Evolutionary conservation across 2,329 filamentous ascomycete genomes (phyloP), one percentile per base, ranked within the genome.

Genomic region (Exophiala viscosa): DNA sequence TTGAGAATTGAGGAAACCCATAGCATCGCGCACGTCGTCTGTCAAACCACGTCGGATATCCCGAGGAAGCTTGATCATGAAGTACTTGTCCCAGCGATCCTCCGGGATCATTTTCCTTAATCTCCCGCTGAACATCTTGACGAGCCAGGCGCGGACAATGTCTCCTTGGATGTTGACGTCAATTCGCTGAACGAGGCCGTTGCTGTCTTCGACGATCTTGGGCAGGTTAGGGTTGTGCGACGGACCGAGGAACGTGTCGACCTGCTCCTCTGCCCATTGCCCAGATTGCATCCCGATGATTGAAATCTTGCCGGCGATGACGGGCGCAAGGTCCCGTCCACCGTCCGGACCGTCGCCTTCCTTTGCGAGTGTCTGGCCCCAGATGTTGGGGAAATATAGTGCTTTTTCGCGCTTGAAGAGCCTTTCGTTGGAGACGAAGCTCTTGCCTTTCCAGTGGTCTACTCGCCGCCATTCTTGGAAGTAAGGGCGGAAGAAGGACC

Each of bases 401-500:
- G 92, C 87, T 46, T 84, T 80, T 35, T 95, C 88, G 60, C 80
- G 80, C 65, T 85, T 87, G 78, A 97, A 97, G 44, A 92, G 79
- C n/a, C 86, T 79, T 3, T 87, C 83, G 34, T 92, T 92, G 15
- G 90, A 85, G 46, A 92, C 76, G 73, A 96, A 99, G 18, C 90
- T 90, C 72, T 99, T 99, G 65, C 93, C 93, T 64, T 90, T 83
- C 72, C 79, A 73, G 60, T 93, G 85, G 60, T 85, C 80, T 70
- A 96, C 81, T 72, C 95, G 93, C 54, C 82, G 83, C 87, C 90
- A 96, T 77, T 99, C 92, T 69, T 90, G 87, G 75, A 96, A 99
- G 72, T 99, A 99, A 2, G 92, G 91, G 53, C 88, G 88, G 15
- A 85, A 77, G 66, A 95, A 85, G 68, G 90, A 84, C 61, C 82